Conservation (phyloP, 257 asterid species). For the Jacaranda mimosifolia region DNA sequence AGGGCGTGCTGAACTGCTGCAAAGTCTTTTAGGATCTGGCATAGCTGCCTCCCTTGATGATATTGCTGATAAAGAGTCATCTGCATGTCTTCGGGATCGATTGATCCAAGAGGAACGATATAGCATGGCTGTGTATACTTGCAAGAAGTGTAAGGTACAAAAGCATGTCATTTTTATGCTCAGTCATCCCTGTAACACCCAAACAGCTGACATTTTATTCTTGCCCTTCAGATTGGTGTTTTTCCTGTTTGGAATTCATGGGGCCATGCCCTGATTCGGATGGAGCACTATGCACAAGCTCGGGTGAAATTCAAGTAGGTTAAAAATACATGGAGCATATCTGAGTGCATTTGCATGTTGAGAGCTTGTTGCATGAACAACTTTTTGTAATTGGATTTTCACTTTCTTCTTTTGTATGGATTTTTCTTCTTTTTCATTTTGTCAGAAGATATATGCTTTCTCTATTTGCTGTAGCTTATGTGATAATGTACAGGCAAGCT, state of each 20-base stretch:
- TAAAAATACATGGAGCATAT: constrained; percentile 14
- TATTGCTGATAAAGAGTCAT: constrained; percentile 90
- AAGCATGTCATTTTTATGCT: constrained; percentile 1
- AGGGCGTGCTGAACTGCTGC: constrained; percentile 92
- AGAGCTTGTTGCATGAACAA: constrained; percentile 24
- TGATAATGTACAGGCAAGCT: constrained; percentile 84
- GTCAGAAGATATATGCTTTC: constrained; percentile 31
- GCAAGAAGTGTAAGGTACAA: constrained; percentile 96
- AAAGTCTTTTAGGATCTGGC: constrained; percentile 97
- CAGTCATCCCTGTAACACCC: constrained; percentile 2
- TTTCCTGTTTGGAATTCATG: constrained; percentile 96
- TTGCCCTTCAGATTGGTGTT: constrained; percentile 76
- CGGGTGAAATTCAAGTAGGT: constrained; percentile 96
- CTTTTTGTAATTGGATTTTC: constrained; percentile 23
- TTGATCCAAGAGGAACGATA: constrained; percentile 87
- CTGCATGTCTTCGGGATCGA: constrained; percentile 90
- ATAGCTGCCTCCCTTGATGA: constrained; percentile 97
- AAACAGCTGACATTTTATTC: constrained; percentile 33
- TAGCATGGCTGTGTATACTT: constrained; percentile 98
- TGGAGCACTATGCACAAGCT: constrained; percentile 97
- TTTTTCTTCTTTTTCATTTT: not conserved
- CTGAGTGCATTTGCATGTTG: constrained; percentile 1
- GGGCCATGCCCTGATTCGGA: constrained; percentile 96
- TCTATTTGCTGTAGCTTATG: constrained; percentile 33
- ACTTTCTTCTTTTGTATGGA: constrained; percentile 18